Percentiles rank a stretch among this genome's conserved stretches.
These are phyloP conservation scores for Phytopythium montanum DNA, from an alignment of 352 stramenopile genomes.

Conservation along the genomic window DNA sequence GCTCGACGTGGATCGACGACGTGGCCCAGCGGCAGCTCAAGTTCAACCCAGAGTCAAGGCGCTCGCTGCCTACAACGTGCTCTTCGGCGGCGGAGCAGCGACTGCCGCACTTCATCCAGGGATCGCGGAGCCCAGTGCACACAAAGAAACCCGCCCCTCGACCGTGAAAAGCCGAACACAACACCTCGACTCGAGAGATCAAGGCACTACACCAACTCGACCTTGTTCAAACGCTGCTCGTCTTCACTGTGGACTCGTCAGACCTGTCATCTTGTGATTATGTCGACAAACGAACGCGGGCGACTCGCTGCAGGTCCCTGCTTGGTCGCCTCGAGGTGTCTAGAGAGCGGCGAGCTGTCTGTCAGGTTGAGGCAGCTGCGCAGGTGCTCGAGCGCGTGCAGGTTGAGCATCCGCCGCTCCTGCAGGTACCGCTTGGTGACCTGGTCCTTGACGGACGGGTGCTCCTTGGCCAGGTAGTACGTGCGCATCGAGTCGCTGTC, in stretches of 20 bases:
- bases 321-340: constrained; percentile 32
- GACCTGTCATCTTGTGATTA: constrained; percentile 25
- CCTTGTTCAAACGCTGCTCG: neutral
- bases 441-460: constrained; percentile 42
- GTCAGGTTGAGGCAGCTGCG: constrained; percentile 48
- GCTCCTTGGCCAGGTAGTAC: constrained; percentile 43
- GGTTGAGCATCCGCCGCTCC: constrained; percentile 29
- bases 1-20: constrained; percentile 69
- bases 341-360: constrained; percentile 49
- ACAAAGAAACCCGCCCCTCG: constrained; percentile 13
- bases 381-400: constrained; percentile 39
- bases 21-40: constrained; percentile 46
- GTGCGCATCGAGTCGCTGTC: constrained; percentile 52
- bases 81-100: constrained; percentile 20
- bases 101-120: constrained; percentile 50
- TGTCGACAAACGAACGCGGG: constrained; percentile 31
- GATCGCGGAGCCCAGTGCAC: constrained; percentile 33
- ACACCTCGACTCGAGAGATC: neutral
- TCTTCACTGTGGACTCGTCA: constrained; percentile 7
- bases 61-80: neutral
- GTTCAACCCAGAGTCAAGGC: constrained; percentile 31
- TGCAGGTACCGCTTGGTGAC: constrained; percentile 51
- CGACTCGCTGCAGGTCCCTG: constrained; percentile 4
- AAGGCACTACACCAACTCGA: neutral
- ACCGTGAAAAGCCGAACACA: neutral